Conservation (phyloP, 768 basidiomycete species). For the Agaricus sinodeliciosus region DNA sequence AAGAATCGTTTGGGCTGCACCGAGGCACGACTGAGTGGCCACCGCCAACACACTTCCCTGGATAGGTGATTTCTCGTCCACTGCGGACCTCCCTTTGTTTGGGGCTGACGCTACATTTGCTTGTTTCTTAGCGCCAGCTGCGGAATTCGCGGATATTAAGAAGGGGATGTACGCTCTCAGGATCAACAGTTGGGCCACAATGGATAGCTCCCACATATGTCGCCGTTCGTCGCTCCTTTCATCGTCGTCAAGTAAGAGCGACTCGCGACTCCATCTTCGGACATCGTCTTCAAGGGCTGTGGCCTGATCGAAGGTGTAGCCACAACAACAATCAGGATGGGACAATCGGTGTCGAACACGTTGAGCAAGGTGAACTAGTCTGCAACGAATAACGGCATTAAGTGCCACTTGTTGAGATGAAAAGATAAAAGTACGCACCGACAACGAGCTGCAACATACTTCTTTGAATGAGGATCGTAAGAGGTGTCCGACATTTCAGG, state of each 20-base stretch:
- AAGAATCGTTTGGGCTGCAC: conserved; percentile 62
- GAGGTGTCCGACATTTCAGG: conserved; percentile 38
- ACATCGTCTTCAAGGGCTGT: conserved; percentile 51
- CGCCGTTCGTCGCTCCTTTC: conserved; percentile 25
- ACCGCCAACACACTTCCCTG: conserved; percentile 16
- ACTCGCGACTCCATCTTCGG: conserved; percentile 43
- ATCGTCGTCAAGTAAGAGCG: conserved; percentile 36
- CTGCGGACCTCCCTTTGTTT: conserved; percentile 12
- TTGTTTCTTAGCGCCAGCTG: conserved; percentile 1
- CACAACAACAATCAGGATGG: conserved; percentile 31
- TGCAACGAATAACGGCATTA: conserved; percentile 16
- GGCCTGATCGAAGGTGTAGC: conserved; percentile 59
- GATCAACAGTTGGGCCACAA: conserved; percentile 54
- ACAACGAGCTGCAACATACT: conserved; percentile 12
- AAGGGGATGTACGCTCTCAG: conserved; percentile 67
- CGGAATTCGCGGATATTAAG: conserved; percentile 21
- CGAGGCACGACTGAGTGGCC: conserved; percentile 50
- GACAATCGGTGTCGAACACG: conserved; percentile 46
- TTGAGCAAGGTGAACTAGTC: conserved; percentile 60
- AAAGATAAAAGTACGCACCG: conserved; percentile 12
- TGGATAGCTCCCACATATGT: conserved; percentile 37
- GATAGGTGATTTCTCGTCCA: conserved; percentile 28
- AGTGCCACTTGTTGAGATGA: not conserved
- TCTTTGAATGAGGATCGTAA: conserved; percentile 7
- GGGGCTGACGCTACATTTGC: not conserved